These are phyloP conservation scores for Phytophthora kernoviae DNA, from an alignment of 352 stramenopile genomes.

Conservation along the genomic window DNA sequence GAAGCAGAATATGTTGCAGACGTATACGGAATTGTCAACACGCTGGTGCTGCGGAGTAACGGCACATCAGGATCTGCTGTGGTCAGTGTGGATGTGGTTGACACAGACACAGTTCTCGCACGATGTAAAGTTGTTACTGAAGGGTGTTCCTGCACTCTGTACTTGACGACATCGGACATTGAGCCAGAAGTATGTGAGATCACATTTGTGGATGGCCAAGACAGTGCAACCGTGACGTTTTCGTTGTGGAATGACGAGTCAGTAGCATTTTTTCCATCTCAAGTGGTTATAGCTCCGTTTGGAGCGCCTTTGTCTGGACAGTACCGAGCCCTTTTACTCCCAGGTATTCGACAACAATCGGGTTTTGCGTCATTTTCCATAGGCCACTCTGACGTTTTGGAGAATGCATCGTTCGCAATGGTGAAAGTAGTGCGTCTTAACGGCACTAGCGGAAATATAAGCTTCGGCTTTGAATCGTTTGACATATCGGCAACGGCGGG, in stretches of 20 bases:
- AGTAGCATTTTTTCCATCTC: constrained; percentile 23
- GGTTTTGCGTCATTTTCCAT: constrained; percentile 46
- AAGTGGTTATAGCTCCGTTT: constrained; percentile 21
- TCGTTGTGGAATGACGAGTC: constrained; percentile 45
- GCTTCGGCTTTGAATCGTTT: constrained; percentile 54
- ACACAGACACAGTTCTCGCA: constrained; percentile 36
- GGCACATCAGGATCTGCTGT: constrained; percentile 37
- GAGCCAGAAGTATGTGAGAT: constrained; percentile 25
- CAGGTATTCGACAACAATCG: constrained; percentile 22
- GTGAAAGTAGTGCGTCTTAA: constrained; percentile 59
- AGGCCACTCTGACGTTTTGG: constrained; percentile 26
- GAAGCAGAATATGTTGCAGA: constrained; percentile 18
- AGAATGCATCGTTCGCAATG: constrained; percentile 43
- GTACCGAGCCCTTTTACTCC: constrained; percentile 34
- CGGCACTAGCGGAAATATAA: constrained; percentile 43
- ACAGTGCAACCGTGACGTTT: constrained; percentile 37
- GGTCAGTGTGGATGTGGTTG: constrained; percentile 35
- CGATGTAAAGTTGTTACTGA: constrained; percentile 29
- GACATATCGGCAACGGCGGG: constrained; percentile 35
- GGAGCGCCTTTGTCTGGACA: constrained; percentile 21
- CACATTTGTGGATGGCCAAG: constrained; percentile 52
- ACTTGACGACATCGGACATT: constrained; percentile 20
- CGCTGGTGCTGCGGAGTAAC: constrained; percentile 36
- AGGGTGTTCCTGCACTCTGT: constrained; percentile 43
- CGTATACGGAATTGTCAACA: constrained; percentile 23